phyloP scores from a whole-genome alignment of 2,329 filamentous ascomycete species.

The Cercospora berteroae region DNA sequence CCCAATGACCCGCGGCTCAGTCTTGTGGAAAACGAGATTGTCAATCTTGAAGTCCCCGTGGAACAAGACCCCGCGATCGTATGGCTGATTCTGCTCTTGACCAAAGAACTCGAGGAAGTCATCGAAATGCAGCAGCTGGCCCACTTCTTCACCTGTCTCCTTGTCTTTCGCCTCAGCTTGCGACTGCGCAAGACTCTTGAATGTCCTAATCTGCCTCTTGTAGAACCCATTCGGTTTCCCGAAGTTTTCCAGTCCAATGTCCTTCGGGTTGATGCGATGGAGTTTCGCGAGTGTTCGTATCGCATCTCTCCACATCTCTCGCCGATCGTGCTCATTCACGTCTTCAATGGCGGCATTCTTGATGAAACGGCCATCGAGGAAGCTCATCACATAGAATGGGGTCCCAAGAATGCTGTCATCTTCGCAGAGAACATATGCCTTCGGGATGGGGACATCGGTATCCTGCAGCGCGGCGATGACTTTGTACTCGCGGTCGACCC shows the following conservation, averaged over 20 bases:
- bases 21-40: conserved; percentile 72
- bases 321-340: conserved; percentile 65
- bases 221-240: conserved; percentile 79
- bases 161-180: conserved; percentile 74
- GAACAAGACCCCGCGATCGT: conserved; percentile 74
- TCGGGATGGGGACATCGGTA: conserved; percentile 83
- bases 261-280: conserved; percentile 67
- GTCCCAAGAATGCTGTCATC: conserved; percentile 79
- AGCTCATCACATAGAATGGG: conserved; percentile 96
- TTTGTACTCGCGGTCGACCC: conserved; percentile 91
- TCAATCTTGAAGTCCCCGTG: conserved; percentile 93
- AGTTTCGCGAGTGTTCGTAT: conserved; percentile 79
- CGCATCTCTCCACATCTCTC: conserved; percentile 81
- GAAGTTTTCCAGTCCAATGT: conserved; percentile 68
- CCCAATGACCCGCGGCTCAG: conserved; percentile 81
- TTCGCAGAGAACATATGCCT: conserved; percentile 79
- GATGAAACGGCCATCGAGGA: conserved; percentile 88
- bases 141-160: conserved; percentile 73
- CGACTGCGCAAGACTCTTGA: conserved; percentile 70
- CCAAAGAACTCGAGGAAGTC: conserved; percentile 78
- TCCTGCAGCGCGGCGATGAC: conserved; percentile 78
- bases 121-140: conserved; percentile 77
- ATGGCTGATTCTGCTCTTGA: conserved; percentile 66
- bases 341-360: conserved; percentile 81
- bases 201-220: conserved; percentile 78